A percentile compares a stretch with the other conserved stretches of the same genome.
These are phyloP conservation scores for Harringtonia aguacate DNA, from an alignment of 2,329 filamentous ascomycete species.

Conservation along the genomic window DNA sequence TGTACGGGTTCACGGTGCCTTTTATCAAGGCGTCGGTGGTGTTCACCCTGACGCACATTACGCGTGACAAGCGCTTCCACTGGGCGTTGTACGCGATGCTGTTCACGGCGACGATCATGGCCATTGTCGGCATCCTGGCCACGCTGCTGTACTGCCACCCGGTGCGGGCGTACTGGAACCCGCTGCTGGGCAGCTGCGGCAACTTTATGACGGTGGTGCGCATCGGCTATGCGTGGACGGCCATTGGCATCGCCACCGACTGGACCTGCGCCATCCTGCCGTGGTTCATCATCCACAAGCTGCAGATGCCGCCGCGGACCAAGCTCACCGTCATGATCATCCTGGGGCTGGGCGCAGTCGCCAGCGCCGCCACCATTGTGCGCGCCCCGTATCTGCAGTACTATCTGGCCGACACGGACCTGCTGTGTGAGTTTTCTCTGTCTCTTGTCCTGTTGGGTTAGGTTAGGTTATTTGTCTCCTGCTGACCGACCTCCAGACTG, in stretches of 20 bases:
- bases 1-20: constrained; percentile 11
- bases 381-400: constrained; percentile 13
- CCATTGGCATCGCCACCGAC: constrained; percentile 7
- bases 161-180: constrained; percentile 11
- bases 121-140: constrained; percentile 10
- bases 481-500: not conserved
- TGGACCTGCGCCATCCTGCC: constrained; percentile 9
- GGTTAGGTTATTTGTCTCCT: too few species aligned
- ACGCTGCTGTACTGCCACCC: constrained; percentile 12
- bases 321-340: constrained; percentile 8
- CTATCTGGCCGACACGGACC: constrained; percentile 4
- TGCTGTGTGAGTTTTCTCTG: not conserved
- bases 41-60: constrained; percentile 10
- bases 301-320: constrained; percentile 8
- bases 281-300: constrained; percentile 9
- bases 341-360: constrained; percentile 17
- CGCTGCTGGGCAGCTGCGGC: constrained; percentile 9
- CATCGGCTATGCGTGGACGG: constrained; percentile 8
- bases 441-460: not conserved
- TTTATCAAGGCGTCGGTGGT: constrained; percentile 11
- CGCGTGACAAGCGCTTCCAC: constrained; percentile 2
- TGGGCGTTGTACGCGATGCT: constrained; percentile 7
- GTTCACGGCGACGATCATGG: constrained; percentile 7
- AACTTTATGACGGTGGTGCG: constrained; percentile 8
- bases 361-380: constrained; percentile 24